phyloP scores from a whole-genome alignment of 192 early-diverging fungal genomes.

The Chytriomyces hyalinus region DNA sequence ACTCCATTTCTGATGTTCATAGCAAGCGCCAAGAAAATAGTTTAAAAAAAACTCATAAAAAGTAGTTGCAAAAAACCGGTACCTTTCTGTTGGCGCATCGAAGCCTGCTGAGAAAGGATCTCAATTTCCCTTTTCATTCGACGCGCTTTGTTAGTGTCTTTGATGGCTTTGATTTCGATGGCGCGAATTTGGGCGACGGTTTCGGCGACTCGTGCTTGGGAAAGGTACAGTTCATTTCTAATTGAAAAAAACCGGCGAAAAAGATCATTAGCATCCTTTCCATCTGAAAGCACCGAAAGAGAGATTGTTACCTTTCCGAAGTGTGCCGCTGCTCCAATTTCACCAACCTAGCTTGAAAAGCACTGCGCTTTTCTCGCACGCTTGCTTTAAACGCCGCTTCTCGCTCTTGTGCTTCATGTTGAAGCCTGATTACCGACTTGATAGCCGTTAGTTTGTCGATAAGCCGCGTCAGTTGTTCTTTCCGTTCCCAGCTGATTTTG shows the following conservation, averaged over 20 bases:
- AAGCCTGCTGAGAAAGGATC: conserved; percentile 5
- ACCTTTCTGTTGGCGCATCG: conserved; percentile 31
- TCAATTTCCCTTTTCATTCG: conserved; percentile 29
- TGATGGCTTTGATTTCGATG: conserved; percentile 32
- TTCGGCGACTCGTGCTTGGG: conserved; percentile 16
- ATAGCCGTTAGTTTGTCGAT: conserved; percentile 14
- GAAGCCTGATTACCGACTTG: conserved; percentile 14
- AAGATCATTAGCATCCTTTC: background rate
- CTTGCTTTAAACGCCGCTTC: conserved; percentile 13
- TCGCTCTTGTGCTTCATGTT: conserved; percentile 9
- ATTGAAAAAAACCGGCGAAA: background rate
- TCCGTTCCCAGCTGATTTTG: background rate
- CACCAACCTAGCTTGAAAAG: conserved; percentile 14
- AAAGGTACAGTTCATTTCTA: conserved; percentile 24
- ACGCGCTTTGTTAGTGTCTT: conserved; percentile 2
- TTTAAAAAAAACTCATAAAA: too few species aligned
- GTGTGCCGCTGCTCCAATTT: conserved; percentile 14
- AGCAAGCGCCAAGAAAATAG: too few species aligned
- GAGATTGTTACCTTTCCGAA: conserved; percentile 7
- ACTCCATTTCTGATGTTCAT: background rate
- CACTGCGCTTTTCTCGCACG: conserved; percentile 9
- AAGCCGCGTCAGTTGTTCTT: conserved; percentile 5
- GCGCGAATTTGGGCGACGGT: conserved; percentile 21
- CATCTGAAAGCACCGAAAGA: too few species aligned
- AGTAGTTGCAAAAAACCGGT: background rate